Base-by-base conservation (phyloP, 2,329 filamentous ascomycete species). In the Bipolaris gigantea region DNA sequence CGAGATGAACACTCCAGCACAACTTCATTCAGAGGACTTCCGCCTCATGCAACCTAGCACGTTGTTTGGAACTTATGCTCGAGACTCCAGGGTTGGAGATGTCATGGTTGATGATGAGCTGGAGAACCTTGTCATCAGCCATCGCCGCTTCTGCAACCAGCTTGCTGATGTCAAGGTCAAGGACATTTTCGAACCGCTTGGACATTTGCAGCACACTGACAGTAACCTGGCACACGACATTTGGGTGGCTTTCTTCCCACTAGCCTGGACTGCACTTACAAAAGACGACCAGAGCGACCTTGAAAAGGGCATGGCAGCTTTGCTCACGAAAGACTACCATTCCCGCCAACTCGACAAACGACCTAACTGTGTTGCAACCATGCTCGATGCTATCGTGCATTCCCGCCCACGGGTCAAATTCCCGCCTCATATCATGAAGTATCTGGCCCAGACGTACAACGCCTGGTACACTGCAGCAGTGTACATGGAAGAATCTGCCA, bases 291-390 rank as follows among this genome's bases (percentile, higher is more conserved):
- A 93, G 51, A 84, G 85, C 27, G 94, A 99, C 59, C 82, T 99
- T 32, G 90, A 97, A 73, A 90, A 92, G 65, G 92, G 91, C 13
- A 85, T 99, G 75, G 90, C 97, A n/a, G 83, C 86, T 3, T 80
- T 99, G 10, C 81, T 99, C 9, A 96, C 93, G 2, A 96, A 96
- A 70, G 95, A 99, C 67, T 97, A 93, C 73, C 94, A 99, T 73
- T 89, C 89, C 57, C 86, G 93, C 48, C 94, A 99, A 71, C 87
- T 97, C 50, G 94, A 97, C 73, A 92, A 91, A 77, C 85, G 95
- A 42, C 95, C 94, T 2, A 99, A 99, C 67, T 95, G 97, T 32
- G 87, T 99, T 2, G 90, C 97, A 67, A 94, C 92, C 7, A 81
- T 99, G 53, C 82, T 99, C 5, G 90, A 96, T 65, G 94, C 91